phyloP scores from a whole-genome alignment of 768 basidiomycete species.

The Serendipita sp. region DNA sequence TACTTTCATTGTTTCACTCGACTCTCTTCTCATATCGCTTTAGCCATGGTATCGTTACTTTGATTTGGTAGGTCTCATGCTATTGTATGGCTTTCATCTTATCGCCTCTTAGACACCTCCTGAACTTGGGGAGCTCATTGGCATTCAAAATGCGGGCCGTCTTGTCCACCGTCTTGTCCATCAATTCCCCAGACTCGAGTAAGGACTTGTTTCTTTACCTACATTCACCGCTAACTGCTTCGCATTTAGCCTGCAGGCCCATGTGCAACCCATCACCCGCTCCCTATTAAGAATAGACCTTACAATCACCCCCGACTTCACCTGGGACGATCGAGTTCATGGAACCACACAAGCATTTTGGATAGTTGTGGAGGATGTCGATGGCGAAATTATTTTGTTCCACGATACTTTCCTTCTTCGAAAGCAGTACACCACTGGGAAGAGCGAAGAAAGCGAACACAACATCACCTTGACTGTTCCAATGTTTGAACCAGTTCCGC shows the following conservation, averaged over 20 bases:
- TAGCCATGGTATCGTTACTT: constrained; percentile 96
- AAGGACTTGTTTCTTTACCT: background rate
- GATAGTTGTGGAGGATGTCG: constrained; percentile 91
- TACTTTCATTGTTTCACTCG: constrained; percentile 10
- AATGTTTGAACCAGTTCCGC: constrained; percentile 93
- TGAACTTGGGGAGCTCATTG: constrained; percentile 90
- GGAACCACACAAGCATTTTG: constrained; percentile 79
- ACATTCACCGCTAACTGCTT: background rate
- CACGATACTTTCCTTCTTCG: constrained; percentile 86
- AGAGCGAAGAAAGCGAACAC: constrained; percentile 59
- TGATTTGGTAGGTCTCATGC: constrained; percentile 39
- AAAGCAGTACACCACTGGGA: constrained; percentile 54
- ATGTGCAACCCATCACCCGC: constrained; percentile 92
- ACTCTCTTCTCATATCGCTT: constrained; percentile 6
- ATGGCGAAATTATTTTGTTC: constrained; percentile 92
- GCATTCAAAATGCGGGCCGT: constrained; percentile 82
- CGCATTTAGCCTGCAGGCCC: constrained; percentile 58
- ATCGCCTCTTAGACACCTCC: constrained; percentile 39
- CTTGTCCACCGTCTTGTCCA: constrained; percentile 88
- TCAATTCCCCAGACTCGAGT: constrained; percentile 90
- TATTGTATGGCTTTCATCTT: background rate
- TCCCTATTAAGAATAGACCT: constrained; percentile 84
- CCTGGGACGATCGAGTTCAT: constrained; percentile 93
- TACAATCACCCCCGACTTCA: constrained; percentile 93
- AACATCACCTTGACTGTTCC: constrained; percentile 88